Evolutionary conservation across 768 basidiomycete genomes (phyloP).

Genomic region (Hypholoma fasciculare): DNA sequence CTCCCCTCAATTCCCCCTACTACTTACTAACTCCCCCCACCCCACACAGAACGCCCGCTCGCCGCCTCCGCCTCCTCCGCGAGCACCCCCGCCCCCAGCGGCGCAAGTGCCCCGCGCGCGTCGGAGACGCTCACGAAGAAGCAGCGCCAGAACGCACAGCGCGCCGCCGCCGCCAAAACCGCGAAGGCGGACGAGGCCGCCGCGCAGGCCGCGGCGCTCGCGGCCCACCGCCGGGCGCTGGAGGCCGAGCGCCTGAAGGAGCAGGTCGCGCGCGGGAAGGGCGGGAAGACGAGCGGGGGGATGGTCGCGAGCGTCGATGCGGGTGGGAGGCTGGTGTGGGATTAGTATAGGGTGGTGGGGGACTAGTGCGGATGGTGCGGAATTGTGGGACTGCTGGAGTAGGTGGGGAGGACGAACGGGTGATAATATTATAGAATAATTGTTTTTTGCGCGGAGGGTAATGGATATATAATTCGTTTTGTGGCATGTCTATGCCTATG

Average conservation of each 20-base stretch:
- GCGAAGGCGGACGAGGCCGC: slow-evolving; percentile 56
- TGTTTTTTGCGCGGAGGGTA: too few species aligned
- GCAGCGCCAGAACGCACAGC: slow-evolving; percentile 67
- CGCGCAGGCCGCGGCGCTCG: slow-evolving; percentile 48
- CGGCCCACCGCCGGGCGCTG: slow-evolving; percentile 59
- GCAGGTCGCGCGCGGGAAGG: background rate
- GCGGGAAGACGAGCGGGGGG: slow-evolving; percentile 5
- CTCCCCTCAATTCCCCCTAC: background rate
- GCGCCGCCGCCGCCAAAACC: slow-evolving; percentile 57
- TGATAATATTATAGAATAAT: too few species aligned
- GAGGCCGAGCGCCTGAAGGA: slow-evolving; percentile 47
- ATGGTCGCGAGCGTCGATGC: slow-evolving; percentile 7
- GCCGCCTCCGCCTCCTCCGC: background rate
- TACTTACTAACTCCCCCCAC: background rate
- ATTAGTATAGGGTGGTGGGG: background rate
- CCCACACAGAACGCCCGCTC: background rate
- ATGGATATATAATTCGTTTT: too few species aligned
- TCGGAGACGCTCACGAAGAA: slow-evolving; percentile 59
- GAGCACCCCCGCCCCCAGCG: slow-evolving; percentile 5
- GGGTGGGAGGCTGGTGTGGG: slow-evolving; percentile 4
- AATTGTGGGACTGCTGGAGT: too few species aligned
- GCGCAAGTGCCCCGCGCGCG: slow-evolving; percentile 24
- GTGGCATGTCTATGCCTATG: too few species aligned
- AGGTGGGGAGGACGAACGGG: too few species aligned
- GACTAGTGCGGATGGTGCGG: too few species aligned